These are phyloP conservation scores for Dactylellina leptospora DNA, from an alignment of 2,329 filamentous ascomycete genomes.

Conservation along the genomic window DNA sequence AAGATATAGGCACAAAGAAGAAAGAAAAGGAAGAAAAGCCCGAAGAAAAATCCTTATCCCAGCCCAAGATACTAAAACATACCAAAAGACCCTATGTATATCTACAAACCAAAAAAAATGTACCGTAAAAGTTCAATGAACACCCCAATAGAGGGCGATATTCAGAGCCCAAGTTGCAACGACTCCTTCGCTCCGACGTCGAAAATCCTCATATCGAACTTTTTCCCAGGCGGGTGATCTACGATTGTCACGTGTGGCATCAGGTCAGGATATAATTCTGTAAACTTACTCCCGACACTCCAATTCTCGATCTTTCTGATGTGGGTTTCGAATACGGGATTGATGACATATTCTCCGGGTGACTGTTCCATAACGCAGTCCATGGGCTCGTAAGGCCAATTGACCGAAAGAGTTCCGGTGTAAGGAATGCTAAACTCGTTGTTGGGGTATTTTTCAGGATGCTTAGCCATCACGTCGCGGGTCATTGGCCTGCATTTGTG, in stretches of 20 bases:
- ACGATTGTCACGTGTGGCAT: slow-evolving; percentile 54
- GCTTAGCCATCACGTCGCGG: slow-evolving; percentile 54
- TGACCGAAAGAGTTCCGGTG: slow-evolving; percentile 77
- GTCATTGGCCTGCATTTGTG: slow-evolving; percentile 48
- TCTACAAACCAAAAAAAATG: slow-evolving; percentile 2
- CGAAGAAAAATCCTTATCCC: neutral
- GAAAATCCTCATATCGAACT: slow-evolving; percentile 44
- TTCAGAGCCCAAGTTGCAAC: slow-evolving; percentile 1
- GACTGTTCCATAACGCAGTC: slow-evolving; percentile 71
- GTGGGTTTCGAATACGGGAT: slow-evolving; percentile 85
- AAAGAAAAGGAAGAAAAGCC: slow-evolving; percentile 1
- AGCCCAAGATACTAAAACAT: slow-evolving; percentile 8
- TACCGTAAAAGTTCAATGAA: neutral
- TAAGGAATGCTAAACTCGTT: slow-evolving; percentile 85
- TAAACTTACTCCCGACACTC: slow-evolving; percentile 77
- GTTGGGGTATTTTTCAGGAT: slow-evolving; percentile 69
- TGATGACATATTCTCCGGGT: slow-evolving; percentile 76
- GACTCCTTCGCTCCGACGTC: slow-evolving; percentile 15
- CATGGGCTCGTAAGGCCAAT: slow-evolving; percentile 82
- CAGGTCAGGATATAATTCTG: slow-evolving; percentile 70
- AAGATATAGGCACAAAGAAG: neutral
- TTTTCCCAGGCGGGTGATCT: slow-evolving; percentile 42
- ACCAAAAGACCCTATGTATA: neutral
- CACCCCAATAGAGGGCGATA: neutral
- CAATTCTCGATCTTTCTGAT: slow-evolving; percentile 79